Conservation (phyloP, 2,329 filamentous ascomycete genomes). For the Fusarium austroafricanum region DNA sequence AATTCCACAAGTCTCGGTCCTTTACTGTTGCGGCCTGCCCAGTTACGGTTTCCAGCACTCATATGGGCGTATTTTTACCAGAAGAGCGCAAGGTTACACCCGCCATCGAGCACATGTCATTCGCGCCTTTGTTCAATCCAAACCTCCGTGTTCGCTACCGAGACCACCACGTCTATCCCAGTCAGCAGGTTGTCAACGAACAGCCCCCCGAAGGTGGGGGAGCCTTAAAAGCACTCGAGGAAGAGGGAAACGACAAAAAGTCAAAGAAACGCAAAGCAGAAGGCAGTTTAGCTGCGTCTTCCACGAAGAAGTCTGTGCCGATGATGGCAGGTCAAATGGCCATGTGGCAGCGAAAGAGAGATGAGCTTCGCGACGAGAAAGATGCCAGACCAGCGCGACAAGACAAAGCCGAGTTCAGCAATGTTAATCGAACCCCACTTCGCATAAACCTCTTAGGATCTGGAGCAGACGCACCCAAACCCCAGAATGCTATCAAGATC, state of each 20-base stretch:
- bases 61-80: slow-evolving; percentile 86
- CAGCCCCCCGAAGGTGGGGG: slow-evolving; percentile 56
- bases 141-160: slow-evolving; percentile 78
- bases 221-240: slow-evolving; percentile 35
- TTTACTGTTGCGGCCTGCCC: slow-evolving; percentile 82
- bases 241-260: slow-evolving; percentile 53
- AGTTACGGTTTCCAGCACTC: slow-evolving; percentile 79
- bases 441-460: slow-evolving; percentile 37
- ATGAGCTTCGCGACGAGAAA: slow-evolving; percentile 51
- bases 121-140: slow-evolving; percentile 76
- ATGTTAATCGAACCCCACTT: slow-evolving; percentile 38
- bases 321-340: slow-evolving; percentile 61
- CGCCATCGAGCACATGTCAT: slow-evolving; percentile 72
- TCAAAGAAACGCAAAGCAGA: slow-evolving; percentile 68
- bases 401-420: slow-evolving; percentile 16
- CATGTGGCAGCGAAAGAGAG: slow-evolving; percentile 59
- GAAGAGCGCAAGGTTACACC: slow-evolving; percentile 69
- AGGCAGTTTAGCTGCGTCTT: slow-evolving; percentile 42
- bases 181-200: slow-evolving; percentile 69
- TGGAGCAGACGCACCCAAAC: slow-evolving; percentile 28
- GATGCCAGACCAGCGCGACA: slow-evolving; percentile 10
- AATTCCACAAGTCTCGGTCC: slow-evolving; percentile 76
- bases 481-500: slow-evolving; percentile 48
- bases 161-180: slow-evolving; percentile 79
- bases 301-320: slow-evolving; percentile 53